A percentile compares a stretch with the other conserved stretches of the same genome.
These are phyloP conservation scores for Picea abies DNA, from an alignment of 83 land plant species.

Conservation along the genomic window DNA sequence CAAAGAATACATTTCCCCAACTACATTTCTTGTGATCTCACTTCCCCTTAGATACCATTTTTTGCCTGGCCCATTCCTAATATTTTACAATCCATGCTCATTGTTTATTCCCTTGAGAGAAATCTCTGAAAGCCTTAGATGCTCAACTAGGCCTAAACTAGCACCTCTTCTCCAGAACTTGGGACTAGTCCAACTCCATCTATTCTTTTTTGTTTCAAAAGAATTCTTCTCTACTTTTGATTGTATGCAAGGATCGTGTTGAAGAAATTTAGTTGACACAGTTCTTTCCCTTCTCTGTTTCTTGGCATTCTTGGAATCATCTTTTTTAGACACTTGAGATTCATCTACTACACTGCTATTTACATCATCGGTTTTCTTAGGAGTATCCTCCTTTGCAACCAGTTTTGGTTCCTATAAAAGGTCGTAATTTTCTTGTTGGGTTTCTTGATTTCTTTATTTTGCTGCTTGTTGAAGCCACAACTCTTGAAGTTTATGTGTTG, in stretches of 20 bases:
- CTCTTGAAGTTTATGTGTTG: not conserved
- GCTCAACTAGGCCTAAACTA: not conserved
- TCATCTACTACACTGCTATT: not conserved
- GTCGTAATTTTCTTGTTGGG: no score
- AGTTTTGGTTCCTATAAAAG: not conserved
- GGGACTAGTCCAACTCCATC: not conserved
- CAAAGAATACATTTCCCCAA: no score
- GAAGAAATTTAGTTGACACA: conserved; percentile 10
- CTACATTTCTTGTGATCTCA: not conserved
- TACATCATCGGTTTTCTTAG: no score
- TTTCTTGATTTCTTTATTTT: not conserved
- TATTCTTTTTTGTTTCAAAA: not conserved
- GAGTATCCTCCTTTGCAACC: not conserved
- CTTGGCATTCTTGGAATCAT: not conserved
- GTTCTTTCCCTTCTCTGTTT: not conserved
- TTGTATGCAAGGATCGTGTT: not conserved
- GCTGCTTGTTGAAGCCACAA: not conserved
- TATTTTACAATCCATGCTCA: not conserved
- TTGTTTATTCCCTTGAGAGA: not conserved
- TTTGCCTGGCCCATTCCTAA: not conserved
- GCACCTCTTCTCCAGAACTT: not conserved
- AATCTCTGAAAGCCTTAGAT: not conserved
- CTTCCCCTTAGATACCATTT: not conserved
- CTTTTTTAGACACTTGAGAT: not conserved
- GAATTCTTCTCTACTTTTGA: not conserved